Evolutionary conservation across 2,329 filamentous ascomycete genomes (phyloP).

Genomic region (Xylariaceae sp.): DNA sequence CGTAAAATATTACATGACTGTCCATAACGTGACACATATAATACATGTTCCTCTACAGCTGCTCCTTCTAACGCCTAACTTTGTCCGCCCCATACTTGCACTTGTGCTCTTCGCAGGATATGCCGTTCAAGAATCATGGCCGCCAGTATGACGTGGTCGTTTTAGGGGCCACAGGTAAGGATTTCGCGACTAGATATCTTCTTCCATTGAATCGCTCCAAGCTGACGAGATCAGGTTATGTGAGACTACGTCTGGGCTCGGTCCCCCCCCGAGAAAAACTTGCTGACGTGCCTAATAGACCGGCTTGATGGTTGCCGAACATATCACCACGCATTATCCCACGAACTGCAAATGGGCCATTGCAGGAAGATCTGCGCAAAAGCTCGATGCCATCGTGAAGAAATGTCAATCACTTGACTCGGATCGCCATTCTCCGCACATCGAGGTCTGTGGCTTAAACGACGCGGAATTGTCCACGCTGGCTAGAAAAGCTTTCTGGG

Average conservation of each 20-base stretch:
- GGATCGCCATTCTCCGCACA: constrained; percentile 54
- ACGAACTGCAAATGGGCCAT: constrained; percentile 33
- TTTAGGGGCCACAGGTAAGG: constrained; percentile 55
- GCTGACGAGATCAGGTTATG: no score
- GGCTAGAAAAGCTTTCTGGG: constrained; percentile 53
- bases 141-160: constrained; percentile 58
- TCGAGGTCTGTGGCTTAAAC: constrained; percentile 52
- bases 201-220: no score
- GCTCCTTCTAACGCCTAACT: neutral
- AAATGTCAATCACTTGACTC: constrained; percentile 65
- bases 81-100: neutral
- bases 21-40: neutral
- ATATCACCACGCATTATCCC: constrained; percentile 29
- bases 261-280: neutral
- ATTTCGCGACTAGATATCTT: no score
- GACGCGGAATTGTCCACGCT: constrained; percentile 46
- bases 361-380: constrained; percentile 33
- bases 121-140: constrained; percentile 49
- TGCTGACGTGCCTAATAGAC: constrained; percentile 27
- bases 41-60: neutral
- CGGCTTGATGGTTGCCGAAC: constrained; percentile 31
- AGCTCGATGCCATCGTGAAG: constrained; percentile 67
- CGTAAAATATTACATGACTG: neutral
- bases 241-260: neutral
- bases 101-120: constrained; percentile 22